These are phyloP conservation scores for Nevesoporus exiguus DNA, from an alignment of 768 basidiomycete species.

Conservation along the genomic window DNA sequence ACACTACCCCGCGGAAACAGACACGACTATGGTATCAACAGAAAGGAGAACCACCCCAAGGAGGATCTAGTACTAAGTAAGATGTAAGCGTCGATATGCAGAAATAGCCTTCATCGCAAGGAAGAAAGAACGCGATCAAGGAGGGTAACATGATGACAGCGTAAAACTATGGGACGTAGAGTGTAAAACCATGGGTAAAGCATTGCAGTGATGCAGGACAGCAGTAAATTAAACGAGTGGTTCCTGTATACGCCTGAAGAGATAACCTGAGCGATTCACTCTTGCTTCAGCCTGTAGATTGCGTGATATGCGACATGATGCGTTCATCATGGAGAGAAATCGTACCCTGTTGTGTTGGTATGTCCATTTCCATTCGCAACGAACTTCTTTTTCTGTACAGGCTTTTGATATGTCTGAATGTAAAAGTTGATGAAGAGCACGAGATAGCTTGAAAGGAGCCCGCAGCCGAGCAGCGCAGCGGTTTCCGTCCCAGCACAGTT, in stretches of 20 bases:
- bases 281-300: slow-evolving; percentile 32
- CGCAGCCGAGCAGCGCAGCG: slow-evolving; percentile 88
- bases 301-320: slow-evolving; percentile 1
- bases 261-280: slow-evolving; percentile 19
- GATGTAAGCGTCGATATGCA: slow-evolving; percentile 10
- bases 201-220: slow-evolving; percentile 6
- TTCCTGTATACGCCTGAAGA: neutral
- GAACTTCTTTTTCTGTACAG: slow-evolving; percentile 36
- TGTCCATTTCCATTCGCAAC: slow-evolving; percentile 44
- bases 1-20: slow-evolving; percentile 5
- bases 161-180: slow-evolving; percentile 13
- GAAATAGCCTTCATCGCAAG: slow-evolving; percentile 15
- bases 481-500: slow-evolving; percentile 87
- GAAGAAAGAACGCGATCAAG: slow-evolving; percentile 12
- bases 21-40: slow-evolving; percentile 12
- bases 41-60: slow-evolving; percentile 1
- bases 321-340: neutral
- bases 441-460: slow-evolving; percentile 84
- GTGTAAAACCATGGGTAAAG: slow-evolving; percentile 6
- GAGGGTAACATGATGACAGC: slow-evolving; percentile 14
- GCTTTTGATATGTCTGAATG: slow-evolving; percentile 78
- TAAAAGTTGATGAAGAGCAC: slow-evolving; percentile 96
- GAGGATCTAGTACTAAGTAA: slow-evolving; percentile 11
- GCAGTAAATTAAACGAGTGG: slow-evolving; percentile 15
- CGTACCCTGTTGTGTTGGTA: slow-evolving; percentile 37